A percentile compares a stretch with the other conserved stretches of the same genome.
Evolutionary conservation across 169 alveolate species (phyloP).

Genomic region (Cryptosporidium bovis): DNA sequence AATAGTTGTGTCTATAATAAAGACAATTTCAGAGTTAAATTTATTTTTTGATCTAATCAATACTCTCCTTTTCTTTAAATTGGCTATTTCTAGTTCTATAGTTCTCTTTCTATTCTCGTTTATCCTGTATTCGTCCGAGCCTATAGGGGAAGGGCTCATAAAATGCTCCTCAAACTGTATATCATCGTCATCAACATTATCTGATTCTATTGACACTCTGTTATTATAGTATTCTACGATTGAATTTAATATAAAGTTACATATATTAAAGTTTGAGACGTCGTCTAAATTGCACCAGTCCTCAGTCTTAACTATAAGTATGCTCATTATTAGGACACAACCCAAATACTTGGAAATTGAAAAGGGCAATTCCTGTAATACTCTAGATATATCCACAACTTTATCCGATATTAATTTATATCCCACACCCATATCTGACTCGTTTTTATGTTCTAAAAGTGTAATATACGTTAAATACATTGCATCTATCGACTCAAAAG

Average conservation of each 20-base stretch:
- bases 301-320: slow-evolving; percentile 19
- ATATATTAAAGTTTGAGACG: slow-evolving; percentile 12
- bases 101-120: neutral
- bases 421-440: slow-evolving; percentile 4
- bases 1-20: slow-evolving; percentile 23
- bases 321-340: slow-evolving; percentile 25
- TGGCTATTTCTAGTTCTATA: neutral
- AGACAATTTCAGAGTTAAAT: slow-evolving; percentile 1
- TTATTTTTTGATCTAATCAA: slow-evolving; percentile 3
- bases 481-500: slow-evolving; percentile 18
- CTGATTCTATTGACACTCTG: neutral
- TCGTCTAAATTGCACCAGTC: slow-evolving; percentile 63
- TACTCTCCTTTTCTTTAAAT: neutral
- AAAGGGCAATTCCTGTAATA: slow-evolving; percentile 9
- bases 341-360: slow-evolving; percentile 43
- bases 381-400: slow-evolving; percentile 22
- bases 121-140: neutral
- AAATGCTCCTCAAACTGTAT: no score
- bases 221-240: slow-evolving; percentile 1
- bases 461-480: slow-evolving; percentile 15
- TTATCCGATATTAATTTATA: slow-evolving; percentile 27
- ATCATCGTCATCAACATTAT: neutral
- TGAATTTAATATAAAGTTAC: slow-evolving; percentile 9
- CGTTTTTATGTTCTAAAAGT: neutral
- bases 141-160: neutral